phyloP scores from a whole-genome alignment of 768 basidiomycete genomes.

The Russula vinacea region DNA sequence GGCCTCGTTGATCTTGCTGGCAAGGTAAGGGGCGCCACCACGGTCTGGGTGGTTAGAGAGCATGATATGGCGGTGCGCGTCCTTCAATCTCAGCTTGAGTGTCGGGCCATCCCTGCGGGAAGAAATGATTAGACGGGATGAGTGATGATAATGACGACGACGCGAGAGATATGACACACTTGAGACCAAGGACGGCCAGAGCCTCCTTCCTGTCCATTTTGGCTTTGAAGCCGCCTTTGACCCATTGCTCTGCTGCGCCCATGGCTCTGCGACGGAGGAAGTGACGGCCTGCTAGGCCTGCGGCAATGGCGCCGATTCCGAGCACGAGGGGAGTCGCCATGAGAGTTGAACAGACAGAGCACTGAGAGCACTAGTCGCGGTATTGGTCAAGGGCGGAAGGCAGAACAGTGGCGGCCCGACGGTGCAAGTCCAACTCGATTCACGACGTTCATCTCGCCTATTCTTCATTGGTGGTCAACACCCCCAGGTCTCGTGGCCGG shows the following conservation, averaged over 20 bases:
- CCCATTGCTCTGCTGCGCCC: slow-evolving; percentile 77
- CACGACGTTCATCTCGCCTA: neutral
- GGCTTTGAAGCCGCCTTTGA: slow-evolving; percentile 87
- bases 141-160: slow-evolving; percentile 8
- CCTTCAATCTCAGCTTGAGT: slow-evolving; percentile 79
- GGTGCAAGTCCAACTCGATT: neutral
- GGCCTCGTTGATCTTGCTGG: slow-evolving; percentile 98
- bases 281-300: slow-evolving; percentile 71
- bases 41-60: slow-evolving; percentile 98
- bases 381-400: neutral
- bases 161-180: slow-evolving; percentile 53
- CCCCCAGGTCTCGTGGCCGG: neutral
- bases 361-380: neutral
- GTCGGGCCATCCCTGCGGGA: slow-evolving; percentile 69
- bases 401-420: neutral
- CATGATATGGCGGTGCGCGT: slow-evolving; percentile 96
- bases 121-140: neutral
- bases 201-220: slow-evolving; percentile 98
- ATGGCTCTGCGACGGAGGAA: slow-evolving; percentile 63
- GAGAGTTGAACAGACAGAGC: slow-evolving; percentile 1
- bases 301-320: slow-evolving; percentile 73
- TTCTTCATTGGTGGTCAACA: neutral
- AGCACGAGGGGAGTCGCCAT: slow-evolving; percentile 81
- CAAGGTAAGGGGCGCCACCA: slow-evolving; percentile 96
- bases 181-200: slow-evolving; percentile 84